Evolutionary conservation across 352 stramenopile genomes (phyloP).

Genomic region (Elongisporangium anandrum): DNA sequence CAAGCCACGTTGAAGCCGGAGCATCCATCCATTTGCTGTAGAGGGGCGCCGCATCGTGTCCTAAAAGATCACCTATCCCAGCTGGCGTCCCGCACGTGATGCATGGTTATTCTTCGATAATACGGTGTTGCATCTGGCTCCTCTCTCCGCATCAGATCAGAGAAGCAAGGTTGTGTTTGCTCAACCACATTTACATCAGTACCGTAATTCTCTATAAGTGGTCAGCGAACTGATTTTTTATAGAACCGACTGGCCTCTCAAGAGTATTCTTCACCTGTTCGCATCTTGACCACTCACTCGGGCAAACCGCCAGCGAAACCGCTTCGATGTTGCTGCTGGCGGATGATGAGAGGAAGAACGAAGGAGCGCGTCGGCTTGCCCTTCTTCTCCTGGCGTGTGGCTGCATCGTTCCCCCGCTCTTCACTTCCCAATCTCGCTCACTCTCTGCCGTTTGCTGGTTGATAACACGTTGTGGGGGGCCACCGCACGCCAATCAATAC

Average conservation of each 20-base stretch:
- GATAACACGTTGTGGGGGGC: background rate
- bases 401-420: background rate
- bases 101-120: background rate
- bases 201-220: background rate
- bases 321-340: background rate
- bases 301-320: background rate
- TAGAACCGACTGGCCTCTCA: background rate
- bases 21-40: background rate
- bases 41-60: background rate
- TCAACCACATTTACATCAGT: background rate
- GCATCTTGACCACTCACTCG: background rate
- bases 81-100: background rate
- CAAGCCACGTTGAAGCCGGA: background rate
- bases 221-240: background rate
- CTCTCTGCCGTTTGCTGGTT: background rate
- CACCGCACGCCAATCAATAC: background rate
- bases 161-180: background rate
- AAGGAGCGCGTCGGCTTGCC: background rate
- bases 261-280: background rate
- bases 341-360: background rate
- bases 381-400: background rate
- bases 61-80: background rate
- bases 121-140: background rate
- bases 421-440: background rate
- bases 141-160: background rate